These are phyloP conservation scores for Pterocarpus santalinus DNA, from an alignment of 306 rosid genomes.

Conservation along the genomic window DNA sequence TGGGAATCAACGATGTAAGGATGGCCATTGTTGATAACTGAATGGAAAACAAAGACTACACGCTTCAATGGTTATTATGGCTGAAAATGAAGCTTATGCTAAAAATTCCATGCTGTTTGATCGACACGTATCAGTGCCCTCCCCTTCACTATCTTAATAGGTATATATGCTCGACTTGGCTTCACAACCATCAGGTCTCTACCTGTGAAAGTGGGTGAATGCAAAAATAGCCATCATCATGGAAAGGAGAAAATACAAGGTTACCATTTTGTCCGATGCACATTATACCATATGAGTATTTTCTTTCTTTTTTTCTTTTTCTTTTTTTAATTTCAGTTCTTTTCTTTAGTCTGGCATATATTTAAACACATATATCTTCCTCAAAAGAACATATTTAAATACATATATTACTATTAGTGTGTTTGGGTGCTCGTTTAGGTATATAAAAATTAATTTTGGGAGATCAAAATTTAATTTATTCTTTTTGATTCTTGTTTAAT, in stretches of 20 bases:
- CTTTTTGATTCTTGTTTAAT: too few relatives aligned
- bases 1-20: slow-evolving; percentile 38
- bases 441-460: too few relatives aligned
- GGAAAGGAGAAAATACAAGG: slow-evolving; percentile 35
- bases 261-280: slow-evolving; percentile 39
- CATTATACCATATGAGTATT: background rate
- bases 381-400: too few relatives aligned
- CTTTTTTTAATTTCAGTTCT: background rate
- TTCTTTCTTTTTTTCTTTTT: background rate
- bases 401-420: too few relatives aligned
- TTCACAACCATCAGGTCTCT: slow-evolving; percentile 28
- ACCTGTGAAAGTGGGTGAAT: slow-evolving; percentile 34
- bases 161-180: slow-evolving; percentile 35
- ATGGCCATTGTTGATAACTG: slow-evolving; percentile 15
- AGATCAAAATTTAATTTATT: too few relatives aligned
- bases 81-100: slow-evolving; percentile 14
- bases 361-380: too few relatives aligned
- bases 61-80: slow-evolving; percentile 34
- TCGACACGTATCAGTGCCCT: slow-evolving; percentile 51
- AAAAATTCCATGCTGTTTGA: background rate
- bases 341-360: too few relatives aligned
- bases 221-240: slow-evolving; percentile 36
- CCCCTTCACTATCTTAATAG: background rate
- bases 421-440: too few relatives aligned
- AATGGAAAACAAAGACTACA: slow-evolving; percentile 20